Base-by-base conservation (phyloP, 176 grass and related monocot species). In the Cymbopogon citratus region DNA sequence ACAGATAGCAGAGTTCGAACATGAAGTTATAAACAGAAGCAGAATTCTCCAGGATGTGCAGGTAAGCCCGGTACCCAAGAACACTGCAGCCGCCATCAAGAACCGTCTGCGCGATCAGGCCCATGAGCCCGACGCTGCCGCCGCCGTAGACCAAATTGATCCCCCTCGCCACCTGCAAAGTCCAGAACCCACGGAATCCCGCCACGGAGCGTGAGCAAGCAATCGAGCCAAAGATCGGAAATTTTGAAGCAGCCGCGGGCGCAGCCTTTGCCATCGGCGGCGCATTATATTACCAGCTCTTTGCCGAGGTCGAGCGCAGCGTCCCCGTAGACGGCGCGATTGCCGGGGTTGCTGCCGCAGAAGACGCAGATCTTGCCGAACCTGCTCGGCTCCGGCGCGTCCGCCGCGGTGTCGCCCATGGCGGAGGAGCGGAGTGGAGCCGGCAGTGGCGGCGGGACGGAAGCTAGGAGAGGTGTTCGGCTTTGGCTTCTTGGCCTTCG, bases 61-160 rank as follows among this genome's bases (percentile, higher is more conserved):
- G 26, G 61, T n/a, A n/a, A n/a, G n/a, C n/a, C n/a, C n/a, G n/a
- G n/a, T 80, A 81, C 96, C 96, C 96, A 75, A 95, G 90, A 77
- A 99, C 96, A 72, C 79, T 70, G 80, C 92, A 93, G 79, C 92
- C 92, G 34, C 96, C 96, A 71, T 91, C 92, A 71, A 80, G 64
- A 86, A 99, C 96, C 7, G 91, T 93, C 69, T 85, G 92, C 80
- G 96, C 91, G 79, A 99, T 90, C 87, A 99, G 74, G 14, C 96
- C 96, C 96, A 99, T 99, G 76, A 99, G 46, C 77, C 96, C 96
- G 73, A 99, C 77, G 73, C 96, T 99, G 57, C 96, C 92, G 48
- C 96, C 96, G 81, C 96, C 96, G 62, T 99, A 99, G 80, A 99
- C 89, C 85, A 99, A 88, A 91, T 91, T 67, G 81, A 99, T 85